Conservation (phyloP, 2,329 filamentous ascomycete genomes). For the Paraphoma chrysanthemicola region DNA sequence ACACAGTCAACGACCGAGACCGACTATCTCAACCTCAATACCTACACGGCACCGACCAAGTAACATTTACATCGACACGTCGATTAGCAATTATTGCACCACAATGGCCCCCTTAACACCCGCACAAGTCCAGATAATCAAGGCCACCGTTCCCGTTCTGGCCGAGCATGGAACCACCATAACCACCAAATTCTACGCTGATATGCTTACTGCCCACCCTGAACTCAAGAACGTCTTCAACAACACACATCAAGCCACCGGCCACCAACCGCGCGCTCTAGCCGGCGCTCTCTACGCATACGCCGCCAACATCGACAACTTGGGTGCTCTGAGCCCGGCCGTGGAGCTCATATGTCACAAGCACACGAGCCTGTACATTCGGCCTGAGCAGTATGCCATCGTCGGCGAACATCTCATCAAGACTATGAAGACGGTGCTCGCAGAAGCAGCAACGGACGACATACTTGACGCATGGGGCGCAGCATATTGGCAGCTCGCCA, state of each 20-base stretch:
- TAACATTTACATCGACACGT: too few relatives aligned
- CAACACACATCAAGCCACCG: constrained; percentile 70
- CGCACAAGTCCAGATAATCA: constrained; percentile 70
- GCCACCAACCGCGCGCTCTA: constrained; percentile 73
- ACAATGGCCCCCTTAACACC: constrained; percentile 59
- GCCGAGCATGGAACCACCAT: constrained; percentile 72
- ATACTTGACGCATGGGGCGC: constrained; percentile 72
- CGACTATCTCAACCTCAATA: background rate
- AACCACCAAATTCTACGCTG: constrained; percentile 74
- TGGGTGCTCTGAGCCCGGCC: constrained; percentile 63
- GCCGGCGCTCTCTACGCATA: constrained; percentile 74
- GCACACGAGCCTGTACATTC: constrained; percentile 73
- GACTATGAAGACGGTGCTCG: constrained; percentile 72
- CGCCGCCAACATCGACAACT: constrained; percentile 73
- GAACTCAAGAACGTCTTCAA: constrained; percentile 76
- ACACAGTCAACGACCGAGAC: background rate
- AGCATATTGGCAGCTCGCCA: constrained; percentile 76
- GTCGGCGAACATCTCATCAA: constrained; percentile 73
- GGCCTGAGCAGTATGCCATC: constrained; percentile 72
- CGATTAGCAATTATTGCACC: background rate
- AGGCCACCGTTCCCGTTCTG: constrained; percentile 73
- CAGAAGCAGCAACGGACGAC: constrained; percentile 69
- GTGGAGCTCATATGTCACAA: constrained; percentile 78
- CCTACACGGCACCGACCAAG: background rate
- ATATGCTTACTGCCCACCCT: constrained; percentile 70